Evolutionary conservation across 2,329 filamentous ascomycete species (phyloP), one percentile per base, ranked within the genome.

Genomic region (Colletotrichum sp.): DNA sequence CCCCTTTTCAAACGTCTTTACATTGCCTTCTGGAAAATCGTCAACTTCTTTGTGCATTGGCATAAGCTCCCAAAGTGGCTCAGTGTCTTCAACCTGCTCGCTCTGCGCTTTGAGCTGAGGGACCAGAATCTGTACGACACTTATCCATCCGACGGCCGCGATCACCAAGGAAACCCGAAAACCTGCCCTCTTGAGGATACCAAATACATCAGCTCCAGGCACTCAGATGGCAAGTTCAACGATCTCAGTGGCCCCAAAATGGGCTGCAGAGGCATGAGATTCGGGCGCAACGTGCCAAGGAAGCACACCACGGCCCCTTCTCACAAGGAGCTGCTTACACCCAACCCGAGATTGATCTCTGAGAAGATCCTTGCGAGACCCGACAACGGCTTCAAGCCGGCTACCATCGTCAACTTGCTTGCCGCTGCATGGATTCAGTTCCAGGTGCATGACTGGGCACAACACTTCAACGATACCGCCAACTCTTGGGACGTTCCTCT

Each of bases 391-490:
- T 88, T 88, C 76, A 86, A 85, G 28, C 86, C 86, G 4, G 87
- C 86, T 1, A 87, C 85, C 0, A 86, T 81, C 2, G 71, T 88
- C 72, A 89, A 88, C 71, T 76, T 88, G 52, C 79, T 88, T 8
- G 86, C 86, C 4, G 86, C 86, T 16, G 86, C 86, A 2, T 88
- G 86, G 86, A 87, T 88, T n/a, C 87, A 89, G 76, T 88, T 88
- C 68, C 85, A 87, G 71, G 84, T 84, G 1, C 86, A 88, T 70
- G 85, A 86, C 73, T 87, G 85, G 85, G 83, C 84, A 68, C 79
- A 81, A 52, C 81, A 83, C 74, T 78, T 81, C 28, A 71, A 75
- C 7, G 78, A 80, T 78, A 3, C 38, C 38, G 38, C 38, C 18
- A 48, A n/a, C 9, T 48, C 18, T 1, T n/a, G 18, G 38, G 38